Base-by-base conservation (phyloP, 2,329 filamentous ascomycete genomes). In the Claviceps pazoutovae region DNA sequence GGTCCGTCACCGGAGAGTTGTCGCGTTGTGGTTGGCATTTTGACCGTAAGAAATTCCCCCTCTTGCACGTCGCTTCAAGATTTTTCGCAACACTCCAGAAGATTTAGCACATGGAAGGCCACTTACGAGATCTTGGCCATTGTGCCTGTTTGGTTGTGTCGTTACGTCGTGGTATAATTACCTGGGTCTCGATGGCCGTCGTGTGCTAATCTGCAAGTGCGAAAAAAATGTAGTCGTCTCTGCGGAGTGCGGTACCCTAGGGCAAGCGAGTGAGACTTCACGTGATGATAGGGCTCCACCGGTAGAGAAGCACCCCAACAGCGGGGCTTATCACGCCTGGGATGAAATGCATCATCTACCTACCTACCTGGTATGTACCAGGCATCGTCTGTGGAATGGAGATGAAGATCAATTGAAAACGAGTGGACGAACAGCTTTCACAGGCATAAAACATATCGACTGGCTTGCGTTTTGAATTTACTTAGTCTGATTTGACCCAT, bases 91-190 rank as follows among this genome's bases (percentile, higher is more conserved):
- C 39, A 55, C 51, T 48, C 51, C 46, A 45, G 51, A 50, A 52
- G 54, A 51, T 54, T 55, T 56, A 54, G 58, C 54, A 60, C 34
- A 54, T 55, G 48, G 41, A 54, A 34, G 54, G 42, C 50, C 26
- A 79, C 78, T 73, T 74, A 81, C 78, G 76, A 79, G 61, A 75
- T 65, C 72, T 81, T 81, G 70, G 77, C 78, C 78, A 81, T 81
- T 78, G 70, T 73, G 68, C 72, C 68, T 69, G 71, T 68, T 68
- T 69, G 63, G 66, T 62, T 65, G 62, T 64, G 67, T 63, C 66
- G 67, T 69, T 68, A 64, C 60, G 66, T 67, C 65, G 64, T 66
- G 57, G 61, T 57, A 59, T 64, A 55, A 62, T 60, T 66, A 61
- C 65, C 65, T 62, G 41, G 61, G 60, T 66, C 61, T 64, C 63